Base-by-base conservation (phyloP, 1,284 basidiomycete genomes). In the Anthracocystis panici-leucophaei region DNA sequence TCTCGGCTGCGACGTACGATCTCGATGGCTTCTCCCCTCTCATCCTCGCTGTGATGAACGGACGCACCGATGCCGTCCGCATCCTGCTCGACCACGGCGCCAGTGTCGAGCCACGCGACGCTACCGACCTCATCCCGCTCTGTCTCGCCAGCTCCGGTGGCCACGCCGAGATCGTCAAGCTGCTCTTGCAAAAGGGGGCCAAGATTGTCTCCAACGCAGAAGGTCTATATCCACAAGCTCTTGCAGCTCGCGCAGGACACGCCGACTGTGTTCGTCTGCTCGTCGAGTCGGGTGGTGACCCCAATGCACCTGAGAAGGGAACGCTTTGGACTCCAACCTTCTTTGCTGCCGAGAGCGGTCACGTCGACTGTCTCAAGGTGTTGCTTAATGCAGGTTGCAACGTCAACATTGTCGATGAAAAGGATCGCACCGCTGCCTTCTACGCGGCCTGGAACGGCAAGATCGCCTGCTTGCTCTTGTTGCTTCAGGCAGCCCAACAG, bases 371-470 rank as follows among this genome's bases (percentile, higher is more conserved):
- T 83, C 89, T 98, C 54, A 87, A 88, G 49, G 89, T 93, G 35
- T 88, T 99, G 31, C 89, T 99, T 11, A 89, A 90, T 38, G 92
- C 92, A 7, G 92, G 93, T 3, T 91, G 91, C 71, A 90, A 92
- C 58, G 90, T 92, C 35, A 89, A 91, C 79, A 88, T 89, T 23
- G 87, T 88, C 44, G 97, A 99, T 86, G 97, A 99, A 86, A 89
- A 93, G 63, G 91, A 91, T 23, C 92, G 93, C 81, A 90, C 90
- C 51, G 91, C 96, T 16, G 89, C 95, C 45, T 95, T 97, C 87
- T 98, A 98, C 82, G 95, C 97, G 0, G 95, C 94, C 5, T 99
- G 97, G 96, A 94, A 94, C 81, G 97, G 97, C 2, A 94, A 98
- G 84, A 90, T 92, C 60, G 87, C 88, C 42, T 82, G 84, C 57